phyloP scores from a whole-genome alignment of 805 yeast genomes.

The Peterozyma xylosa region DNA sequence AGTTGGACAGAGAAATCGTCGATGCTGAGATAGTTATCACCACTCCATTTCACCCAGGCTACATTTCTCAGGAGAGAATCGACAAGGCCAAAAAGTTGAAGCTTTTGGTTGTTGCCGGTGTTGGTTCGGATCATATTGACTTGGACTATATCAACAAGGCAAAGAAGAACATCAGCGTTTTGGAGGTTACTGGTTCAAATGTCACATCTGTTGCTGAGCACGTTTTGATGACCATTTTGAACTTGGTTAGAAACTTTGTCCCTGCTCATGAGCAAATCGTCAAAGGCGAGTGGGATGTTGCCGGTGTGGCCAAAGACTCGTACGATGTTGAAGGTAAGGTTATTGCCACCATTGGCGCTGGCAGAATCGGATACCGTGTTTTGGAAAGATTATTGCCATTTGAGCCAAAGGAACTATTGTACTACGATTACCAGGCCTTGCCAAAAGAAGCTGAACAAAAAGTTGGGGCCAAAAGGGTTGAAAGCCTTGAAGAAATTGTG shows the following conservation, averaged over 20 bases:
- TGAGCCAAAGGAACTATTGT: constrained; percentile 65
- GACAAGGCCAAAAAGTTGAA: constrained; percentile 65
- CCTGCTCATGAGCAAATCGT: constrained; percentile 70
- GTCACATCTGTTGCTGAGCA: constrained; percentile 80
- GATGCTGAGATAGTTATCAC: constrained; percentile 75
- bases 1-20: constrained; percentile 54
- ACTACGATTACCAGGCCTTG: constrained; percentile 68
- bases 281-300: constrained; percentile 66
- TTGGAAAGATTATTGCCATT: constrained; percentile 66
- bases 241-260: constrained; percentile 67
- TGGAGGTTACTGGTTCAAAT: constrained; percentile 80
- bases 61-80: constrained; percentile 59
- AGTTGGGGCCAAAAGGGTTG: constrained; percentile 55
- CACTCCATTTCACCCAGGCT: constrained; percentile 81
- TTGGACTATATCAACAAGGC: constrained; percentile 54
- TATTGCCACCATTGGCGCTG: constrained; percentile 76
- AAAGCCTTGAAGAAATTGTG: constrained; percentile 55
- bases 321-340: constrained; percentile 73
- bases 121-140: constrained; percentile 79
- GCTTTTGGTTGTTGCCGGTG: constrained; percentile 72
- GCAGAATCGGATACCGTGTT: constrained; percentile 74
- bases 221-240: constrained; percentile 65
- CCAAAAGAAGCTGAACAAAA: constrained; percentile 50
- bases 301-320: constrained; percentile 64
- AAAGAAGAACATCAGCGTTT: constrained; percentile 54